These are phyloP conservation scores for Calonectria fujianensis DNA, from an alignment of 2,329 filamentous ascomycete genomes.

Conservation along the genomic window DNA sequence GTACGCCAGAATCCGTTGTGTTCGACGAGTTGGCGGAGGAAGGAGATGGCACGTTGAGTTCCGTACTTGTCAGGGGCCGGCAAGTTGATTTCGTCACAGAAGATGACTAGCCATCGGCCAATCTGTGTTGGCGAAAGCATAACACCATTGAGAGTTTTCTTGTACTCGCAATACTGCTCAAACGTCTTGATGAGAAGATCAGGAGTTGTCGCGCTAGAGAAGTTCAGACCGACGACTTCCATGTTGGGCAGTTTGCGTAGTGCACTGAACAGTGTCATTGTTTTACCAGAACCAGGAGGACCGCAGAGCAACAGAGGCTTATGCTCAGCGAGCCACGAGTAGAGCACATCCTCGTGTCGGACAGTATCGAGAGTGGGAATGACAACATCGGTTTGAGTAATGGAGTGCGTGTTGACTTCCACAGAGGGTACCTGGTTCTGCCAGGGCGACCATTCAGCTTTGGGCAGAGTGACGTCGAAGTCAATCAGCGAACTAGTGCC, in stretches of 20 bases:
- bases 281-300: constrained; percentile 98
- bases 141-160: constrained; percentile 97
- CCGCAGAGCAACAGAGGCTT: constrained; percentile 97
- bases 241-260: constrained; percentile 97
- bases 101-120: constrained; percentile 97
- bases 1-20: constrained; percentile 99
- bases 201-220: constrained; percentile 98
- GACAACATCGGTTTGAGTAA: constrained; percentile 98
- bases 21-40: constrained; percentile 96
- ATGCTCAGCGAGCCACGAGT: constrained; percentile 99
- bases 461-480: constrained; percentile 91
- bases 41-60: constrained; percentile 97
- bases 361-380: constrained; percentile 98
- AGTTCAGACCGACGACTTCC: constrained; percentile 99
- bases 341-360: constrained; percentile 98
- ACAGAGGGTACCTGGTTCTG: constrained; percentile 95
- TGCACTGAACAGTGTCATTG: constrained; percentile 99
- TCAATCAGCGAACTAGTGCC: constrained; percentile 93
- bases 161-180: constrained; percentile 99
- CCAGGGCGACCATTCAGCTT: constrained; percentile 93
- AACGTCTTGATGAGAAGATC: constrained; percentile 99
- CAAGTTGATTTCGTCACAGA: constrained; percentile 99
- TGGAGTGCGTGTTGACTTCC: constrained; percentile 98
- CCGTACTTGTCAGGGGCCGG: constrained; percentile 98
- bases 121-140: constrained; percentile 97